Conservation (phyloP, 2,329 filamentous ascomycete genomes). For the Cladosporium sp. region DNA sequence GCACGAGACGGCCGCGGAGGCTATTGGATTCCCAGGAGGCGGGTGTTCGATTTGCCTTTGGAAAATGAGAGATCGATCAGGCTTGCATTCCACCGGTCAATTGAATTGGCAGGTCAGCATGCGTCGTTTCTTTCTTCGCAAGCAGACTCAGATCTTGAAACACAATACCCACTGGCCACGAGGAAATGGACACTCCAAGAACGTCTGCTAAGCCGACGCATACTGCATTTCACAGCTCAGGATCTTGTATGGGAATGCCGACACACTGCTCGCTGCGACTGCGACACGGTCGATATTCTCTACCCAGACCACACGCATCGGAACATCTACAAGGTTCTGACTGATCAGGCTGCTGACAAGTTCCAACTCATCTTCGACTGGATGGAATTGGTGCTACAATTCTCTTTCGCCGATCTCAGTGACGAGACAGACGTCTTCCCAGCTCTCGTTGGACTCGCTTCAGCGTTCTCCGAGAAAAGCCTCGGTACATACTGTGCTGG, state of each 20-base stretch:
- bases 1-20: constrained; percentile 1
- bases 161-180: constrained; percentile 5
- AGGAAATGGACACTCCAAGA: constrained; percentile 10
- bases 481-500: constrained; percentile 5
- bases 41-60: background rate
- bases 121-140: background rate
- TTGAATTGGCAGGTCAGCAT: background rate
- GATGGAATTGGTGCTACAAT: background rate
- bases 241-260: constrained; percentile 6
- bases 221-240: constrained; percentile 4
- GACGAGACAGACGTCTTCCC: background rate
- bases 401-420: background rate
- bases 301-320: background rate
- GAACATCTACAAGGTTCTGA: background rate
- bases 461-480: background rate
- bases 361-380: background rate
- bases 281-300: background rate
- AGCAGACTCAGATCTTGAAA: background rate
- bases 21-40: constrained; percentile 1
- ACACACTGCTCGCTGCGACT: background rate
- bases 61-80: background rate
- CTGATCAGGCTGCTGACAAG: background rate
- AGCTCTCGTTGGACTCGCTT: constrained; percentile 11
- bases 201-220: background rate
- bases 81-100: background rate